A percentile compares a stretch with the other conserved stretches of the same genome.
Conservation (phyloP, 805 yeast species). For the Candida michaelii region DNA sequence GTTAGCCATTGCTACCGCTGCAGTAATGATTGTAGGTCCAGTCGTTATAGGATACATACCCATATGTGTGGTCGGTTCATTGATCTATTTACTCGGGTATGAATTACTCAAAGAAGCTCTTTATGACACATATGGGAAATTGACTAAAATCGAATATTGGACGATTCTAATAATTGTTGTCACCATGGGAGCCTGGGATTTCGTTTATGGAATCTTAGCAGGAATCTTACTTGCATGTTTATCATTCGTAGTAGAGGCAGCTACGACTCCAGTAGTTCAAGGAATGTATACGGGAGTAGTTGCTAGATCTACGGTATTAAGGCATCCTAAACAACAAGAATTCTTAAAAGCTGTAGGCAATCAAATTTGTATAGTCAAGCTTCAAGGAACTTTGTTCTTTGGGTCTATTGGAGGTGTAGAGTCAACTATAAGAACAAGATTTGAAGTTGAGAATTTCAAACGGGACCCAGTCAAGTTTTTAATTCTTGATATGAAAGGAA, state of each 20-base stretch:
- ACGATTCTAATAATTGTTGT: conserved; percentile 86
- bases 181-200: conserved; percentile 94
- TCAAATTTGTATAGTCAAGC: conserved; percentile 83
- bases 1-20: conserved; percentile 77
- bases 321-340: conserved; percentile 87
- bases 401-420: conserved; percentile 96
- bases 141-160: conserved; percentile 73
- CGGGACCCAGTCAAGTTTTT: conserved; percentile 72
- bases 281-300: conserved; percentile 84
- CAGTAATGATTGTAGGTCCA: conserved; percentile 86
- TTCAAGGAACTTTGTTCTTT: conserved; percentile 87
- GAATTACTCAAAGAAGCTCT: conserved; percentile 86
- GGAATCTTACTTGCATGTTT: conserved; percentile 91
- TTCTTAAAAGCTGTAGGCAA: conserved; percentile 83
- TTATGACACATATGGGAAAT: conserved; percentile 77
- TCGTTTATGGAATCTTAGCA: conserved; percentile 86
- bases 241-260: conserved; percentile 92
- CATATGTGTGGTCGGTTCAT: conserved; percentile 91
- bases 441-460: conserved; percentile 53
- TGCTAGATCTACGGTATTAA: conserved; percentile 87
- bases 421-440: conserved; percentile 60
- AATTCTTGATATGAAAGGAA: conserved; percentile 81
- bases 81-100: conserved; percentile 87
- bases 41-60: conserved; percentile 92
- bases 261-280: conserved; percentile 75